phyloP scores from a whole-genome alignment of 2,329 filamentous ascomycete species.

The Alternaria sp. region DNA sequence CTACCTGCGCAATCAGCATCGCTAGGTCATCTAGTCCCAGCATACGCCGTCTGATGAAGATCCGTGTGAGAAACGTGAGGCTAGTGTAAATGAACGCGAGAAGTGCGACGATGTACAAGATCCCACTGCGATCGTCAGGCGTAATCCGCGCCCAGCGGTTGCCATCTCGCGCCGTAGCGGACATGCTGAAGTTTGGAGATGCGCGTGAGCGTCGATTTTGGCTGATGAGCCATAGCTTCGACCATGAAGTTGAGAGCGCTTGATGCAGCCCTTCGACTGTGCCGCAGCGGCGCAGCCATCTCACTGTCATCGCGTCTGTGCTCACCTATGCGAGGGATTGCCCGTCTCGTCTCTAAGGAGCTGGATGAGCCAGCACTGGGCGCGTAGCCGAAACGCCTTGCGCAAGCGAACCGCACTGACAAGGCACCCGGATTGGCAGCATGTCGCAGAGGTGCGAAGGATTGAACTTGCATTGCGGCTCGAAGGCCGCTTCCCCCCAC shows the following conservation, averaged over 20 bases:
- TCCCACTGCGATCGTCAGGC: constrained; percentile 30
- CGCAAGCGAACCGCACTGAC: no score
- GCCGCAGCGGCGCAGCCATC: no score
- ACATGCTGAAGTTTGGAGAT: not conserved
- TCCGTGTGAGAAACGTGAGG: constrained; percentile 31
- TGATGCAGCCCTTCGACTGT: no score
- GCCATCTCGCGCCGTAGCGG: not conserved
- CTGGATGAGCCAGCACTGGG: no score
- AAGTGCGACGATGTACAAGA: constrained; percentile 34
- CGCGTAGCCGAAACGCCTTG: no score
- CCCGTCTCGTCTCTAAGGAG: no score
- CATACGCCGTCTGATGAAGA: constrained; percentile 34
- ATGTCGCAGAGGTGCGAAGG: no score
- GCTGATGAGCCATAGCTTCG: not conserved
- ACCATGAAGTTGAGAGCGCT: not conserved
- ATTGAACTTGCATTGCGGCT: no score
- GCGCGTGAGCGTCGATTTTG: not conserved
- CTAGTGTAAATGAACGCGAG: constrained; percentile 31
- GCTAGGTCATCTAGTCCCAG: constrained; percentile 35
- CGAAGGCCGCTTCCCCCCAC: no score
- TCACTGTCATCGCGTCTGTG: no score
- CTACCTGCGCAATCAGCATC: constrained; percentile 32
- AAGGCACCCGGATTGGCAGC: no score
- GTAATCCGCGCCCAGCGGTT: constrained; percentile 32
- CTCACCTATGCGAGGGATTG: no score